Conservation (phyloP, 495 filamentous ascomycete species). For the Penicillium alfredii region DNA sequence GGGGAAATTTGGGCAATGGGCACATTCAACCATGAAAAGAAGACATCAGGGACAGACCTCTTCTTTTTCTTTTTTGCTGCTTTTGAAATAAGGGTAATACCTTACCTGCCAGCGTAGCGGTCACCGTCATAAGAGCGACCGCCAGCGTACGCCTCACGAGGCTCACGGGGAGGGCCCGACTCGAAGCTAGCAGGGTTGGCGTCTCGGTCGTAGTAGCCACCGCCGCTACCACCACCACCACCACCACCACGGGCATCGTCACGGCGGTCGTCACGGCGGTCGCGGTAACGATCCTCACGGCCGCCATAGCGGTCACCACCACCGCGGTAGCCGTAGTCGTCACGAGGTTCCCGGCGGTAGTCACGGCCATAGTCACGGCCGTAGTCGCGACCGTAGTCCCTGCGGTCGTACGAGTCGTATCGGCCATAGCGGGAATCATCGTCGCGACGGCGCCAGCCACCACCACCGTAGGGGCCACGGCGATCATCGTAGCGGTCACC, state of each 20-base stretch:
- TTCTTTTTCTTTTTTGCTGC: conserved; percentile 11
- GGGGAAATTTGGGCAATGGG: conserved; percentile 4
- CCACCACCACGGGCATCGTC: conserved; percentile 44
- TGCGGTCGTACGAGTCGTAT: conserved; percentile 54
- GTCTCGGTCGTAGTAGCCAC: conserved; percentile 43
- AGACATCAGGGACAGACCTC: conserved; percentile 7
- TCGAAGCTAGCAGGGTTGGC: conserved; percentile 42
- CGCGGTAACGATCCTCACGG: conserved; percentile 41
- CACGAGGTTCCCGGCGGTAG: conserved; percentile 48
- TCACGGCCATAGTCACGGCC: conserved; percentile 47
- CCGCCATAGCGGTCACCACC: conserved; percentile 41
- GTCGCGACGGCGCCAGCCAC: conserved; percentile 42
- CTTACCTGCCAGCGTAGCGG: conserved; percentile 42
- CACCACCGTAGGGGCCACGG: conserved; percentile 47
- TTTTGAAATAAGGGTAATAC: conserved; percentile 15
- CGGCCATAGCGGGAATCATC: conserved; percentile 50
- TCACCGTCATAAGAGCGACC: conserved; percentile 49
- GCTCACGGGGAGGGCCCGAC: conserved; percentile 54
- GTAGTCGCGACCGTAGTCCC: conserved; percentile 49
- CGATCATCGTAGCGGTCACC: conserved; percentile 51
- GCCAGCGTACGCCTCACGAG: conserved; percentile 53
- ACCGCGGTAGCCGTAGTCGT: conserved; percentile 49
- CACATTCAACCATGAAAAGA: conserved; percentile 15
- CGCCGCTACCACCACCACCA: conserved; percentile 36
- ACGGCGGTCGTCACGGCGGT: conserved; percentile 43